These are phyloP conservation scores for Aspergillus sp. DNA, from an alignment of 2,329 filamentous ascomycete species.

Conservation along the genomic window DNA sequence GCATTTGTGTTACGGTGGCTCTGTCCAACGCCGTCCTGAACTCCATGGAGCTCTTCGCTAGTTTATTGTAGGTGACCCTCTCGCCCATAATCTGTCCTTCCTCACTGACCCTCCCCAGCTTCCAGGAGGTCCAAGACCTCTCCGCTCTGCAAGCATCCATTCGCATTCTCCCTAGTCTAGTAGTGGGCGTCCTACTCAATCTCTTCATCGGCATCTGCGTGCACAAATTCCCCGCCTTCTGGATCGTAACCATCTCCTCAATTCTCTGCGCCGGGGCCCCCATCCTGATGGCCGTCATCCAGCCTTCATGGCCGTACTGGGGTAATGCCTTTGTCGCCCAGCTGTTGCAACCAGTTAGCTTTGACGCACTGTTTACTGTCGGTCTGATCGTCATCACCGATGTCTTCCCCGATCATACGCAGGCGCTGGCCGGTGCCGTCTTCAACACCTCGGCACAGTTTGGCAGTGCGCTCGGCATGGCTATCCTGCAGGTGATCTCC, in stretches of 20 bases:
- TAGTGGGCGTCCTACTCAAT: slow-evolving; percentile 45
- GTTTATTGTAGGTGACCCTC: slow-evolving; percentile 45
- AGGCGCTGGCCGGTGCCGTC: slow-evolving; percentile 60
- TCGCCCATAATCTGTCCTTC: neutral
- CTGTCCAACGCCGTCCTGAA: slow-evolving; percentile 48
- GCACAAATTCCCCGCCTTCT: slow-evolving; percentile 40
- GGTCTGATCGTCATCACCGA: slow-evolving; percentile 16
- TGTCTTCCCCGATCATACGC: slow-evolving; percentile 37
- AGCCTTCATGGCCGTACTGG: slow-evolving; percentile 54
- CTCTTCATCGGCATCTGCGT: slow-evolving; percentile 47
- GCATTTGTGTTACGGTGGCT: slow-evolving; percentile 52
- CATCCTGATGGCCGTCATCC: slow-evolving; percentile 55
- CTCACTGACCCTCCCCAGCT: slow-evolving; percentile 34
- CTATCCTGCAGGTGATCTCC: slow-evolving; percentile 49
- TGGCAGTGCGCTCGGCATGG: slow-evolving; percentile 53
- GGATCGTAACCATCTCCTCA: slow-evolving; percentile 41
- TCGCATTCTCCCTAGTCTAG: slow-evolving; percentile 46
- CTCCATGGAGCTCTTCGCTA: slow-evolving; percentile 47
- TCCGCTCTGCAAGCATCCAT: slow-evolving; percentile 47
- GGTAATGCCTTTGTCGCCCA: slow-evolving; percentile 42
- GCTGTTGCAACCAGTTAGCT: slow-evolving; percentile 20
- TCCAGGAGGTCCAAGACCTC: slow-evolving; percentile 50
- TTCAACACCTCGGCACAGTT: slow-evolving; percentile 60
- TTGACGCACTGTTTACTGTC: slow-evolving; percentile 18
- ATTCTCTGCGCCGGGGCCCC: slow-evolving; percentile 47